Evolutionary conservation across 2,329 filamentous ascomycete species (phyloP), one percentile per base, ranked within the genome.

Genomic region (Aurifilum marmelostoma): DNA sequence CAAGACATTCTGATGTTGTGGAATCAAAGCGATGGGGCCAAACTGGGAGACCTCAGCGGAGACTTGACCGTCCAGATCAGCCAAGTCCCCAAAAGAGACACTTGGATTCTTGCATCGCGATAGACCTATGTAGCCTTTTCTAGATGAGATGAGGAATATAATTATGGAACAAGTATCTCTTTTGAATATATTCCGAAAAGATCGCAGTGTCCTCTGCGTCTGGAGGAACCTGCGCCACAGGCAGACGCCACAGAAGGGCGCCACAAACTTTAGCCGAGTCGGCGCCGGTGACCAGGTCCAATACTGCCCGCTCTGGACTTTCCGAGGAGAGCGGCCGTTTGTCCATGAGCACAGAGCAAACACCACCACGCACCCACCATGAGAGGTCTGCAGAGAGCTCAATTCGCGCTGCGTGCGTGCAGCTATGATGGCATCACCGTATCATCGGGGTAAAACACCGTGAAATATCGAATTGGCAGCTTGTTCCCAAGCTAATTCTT

Each of bases 361-460:
- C n/a, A 47, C 24, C 41, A 60, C 43, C 41, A 60, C 43, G n/a
- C 43, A 52, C 39, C 41, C 29, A 65, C 37, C n/a, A 71, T 71
- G 69, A 67, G 47, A 59, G 67, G 67, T 34, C 56, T 71, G 7
- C 68, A 65, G 29, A 63, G 63, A 62, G 64, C 67, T 29, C 69
- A 69, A 3, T 37, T 24, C 5, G 69, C 67, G 39, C 61, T 71
- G 60, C 60, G 60, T 32, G 63, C 59, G 54, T 67, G 60, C 54
- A 54, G 52, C 37, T 66, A 65, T 50, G 54, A 61, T 18, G 47
- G 24, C 7, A 2, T 7, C 27, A 16, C 37, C 27, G 0, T 60
- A 2, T 39, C 16, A 14, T 50, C 67, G 2, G 41, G 61, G 61
- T 67, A 24, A 9, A 56, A 29, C 6, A 3, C 43, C 34, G 5